Evolutionary conservation across 768 basidiomycete species (phyloP).

Genomic region (Lentinula raphanica): DNA sequence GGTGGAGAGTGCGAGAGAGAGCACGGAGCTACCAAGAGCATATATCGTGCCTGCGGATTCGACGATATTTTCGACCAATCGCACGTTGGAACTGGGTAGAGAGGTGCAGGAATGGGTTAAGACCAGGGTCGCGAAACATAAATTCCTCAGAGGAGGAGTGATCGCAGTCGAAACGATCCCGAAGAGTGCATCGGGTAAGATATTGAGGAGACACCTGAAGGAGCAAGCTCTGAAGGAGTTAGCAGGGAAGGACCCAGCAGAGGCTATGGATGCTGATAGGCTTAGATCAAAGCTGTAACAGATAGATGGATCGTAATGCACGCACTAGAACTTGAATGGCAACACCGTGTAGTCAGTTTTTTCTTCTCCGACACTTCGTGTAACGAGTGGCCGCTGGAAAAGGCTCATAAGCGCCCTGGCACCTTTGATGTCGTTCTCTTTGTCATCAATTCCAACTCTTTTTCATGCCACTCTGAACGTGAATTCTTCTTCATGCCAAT

Average conservation of each 20-base stretch:
- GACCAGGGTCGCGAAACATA: slow-evolving; percentile 65
- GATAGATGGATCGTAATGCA: background rate
- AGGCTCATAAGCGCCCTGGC: background rate
- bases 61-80: slow-evolving; percentile 27
- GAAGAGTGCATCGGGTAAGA: slow-evolving; percentile 85
- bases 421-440: background rate
- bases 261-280: background rate
- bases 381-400: background rate
- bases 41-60: slow-evolving; percentile 54
- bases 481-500: background rate
- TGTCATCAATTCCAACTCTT: too few species aligned
- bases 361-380: too few species aligned
- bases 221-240: slow-evolving; percentile 58
- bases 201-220: slow-evolving; percentile 71
- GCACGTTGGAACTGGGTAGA: slow-evolving; percentile 38
- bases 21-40: slow-evolving; percentile 78
- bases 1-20: slow-evolving; percentile 56
- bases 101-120: slow-evolving; percentile 62
- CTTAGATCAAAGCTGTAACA: background rate
- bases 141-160: slow-evolving; percentile 71
- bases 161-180: slow-evolving; percentile 58
- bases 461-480: background rate
- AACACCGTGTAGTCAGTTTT: background rate
- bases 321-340: background rate
- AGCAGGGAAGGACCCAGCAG: slow-evolving; percentile 2